These are phyloP conservation scores for Ganoderma sinense DNA, from an alignment of 1,284 basidiomycete species.

Conservation along the genomic window DNA sequence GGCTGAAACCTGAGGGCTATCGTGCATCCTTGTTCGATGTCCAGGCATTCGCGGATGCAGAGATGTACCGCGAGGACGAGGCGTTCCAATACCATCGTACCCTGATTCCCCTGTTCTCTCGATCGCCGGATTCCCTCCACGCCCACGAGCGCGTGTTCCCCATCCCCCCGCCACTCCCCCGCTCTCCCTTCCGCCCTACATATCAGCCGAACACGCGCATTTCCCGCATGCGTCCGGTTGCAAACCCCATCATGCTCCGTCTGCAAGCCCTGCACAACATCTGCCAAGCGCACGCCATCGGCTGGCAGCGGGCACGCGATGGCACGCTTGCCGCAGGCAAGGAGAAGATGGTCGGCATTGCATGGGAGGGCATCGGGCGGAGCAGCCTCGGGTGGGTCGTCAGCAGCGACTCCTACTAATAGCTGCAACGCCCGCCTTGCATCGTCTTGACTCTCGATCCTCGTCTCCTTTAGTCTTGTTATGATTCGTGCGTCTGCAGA, in stretches of 20 bases:
- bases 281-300: conserved; percentile 47
- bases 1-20: conserved; percentile 50
- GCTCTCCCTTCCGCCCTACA: conserved; percentile 38
- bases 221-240: conserved; percentile 54
- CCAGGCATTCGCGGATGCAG: conserved; percentile 39
- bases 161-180: conserved; percentile 34
- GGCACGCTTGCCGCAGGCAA: conserved; percentile 57
- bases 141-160: conserved; percentile 36
- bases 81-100: conserved; percentile 26
- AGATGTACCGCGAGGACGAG: conserved; percentile 15
- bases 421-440: not conserved
- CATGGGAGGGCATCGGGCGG: conserved; percentile 63
- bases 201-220: conserved; percentile 22
- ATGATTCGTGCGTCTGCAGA: conserved; percentile 18
- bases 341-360: conserved; percentile 63
- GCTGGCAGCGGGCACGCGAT: conserved; percentile 54
- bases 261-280: conserved; percentile 64
- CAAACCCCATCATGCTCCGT: conserved; percentile 65
- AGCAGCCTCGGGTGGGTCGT: conserved; percentile 54
- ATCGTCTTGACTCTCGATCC: not conserved
- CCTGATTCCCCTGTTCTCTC: conserved; percentile 32
- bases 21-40: conserved; percentile 51
- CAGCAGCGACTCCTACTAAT: conserved; percentile 14
- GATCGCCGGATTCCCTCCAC: conserved; percentile 20
- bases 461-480: not conserved